phyloP scores from a whole-genome alignment of 2,329 filamentous ascomycete species.

The Xylariaceae sp. region DNA sequence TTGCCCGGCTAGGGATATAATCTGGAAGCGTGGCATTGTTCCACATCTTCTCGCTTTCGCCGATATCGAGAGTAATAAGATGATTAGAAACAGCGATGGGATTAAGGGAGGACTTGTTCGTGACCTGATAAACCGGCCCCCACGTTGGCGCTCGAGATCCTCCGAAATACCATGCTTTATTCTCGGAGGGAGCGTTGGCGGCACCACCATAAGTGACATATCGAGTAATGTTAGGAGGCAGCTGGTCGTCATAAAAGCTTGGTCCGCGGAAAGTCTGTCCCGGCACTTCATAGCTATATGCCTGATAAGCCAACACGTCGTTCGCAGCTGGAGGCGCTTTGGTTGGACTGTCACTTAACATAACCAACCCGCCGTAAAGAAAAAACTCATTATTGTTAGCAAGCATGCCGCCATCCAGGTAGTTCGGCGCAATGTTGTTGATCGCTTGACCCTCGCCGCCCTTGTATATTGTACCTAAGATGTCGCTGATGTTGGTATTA shows the following conservation, averaged over 20 bases:
- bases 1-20: conserved; percentile 52
- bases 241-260: conserved; percentile 40
- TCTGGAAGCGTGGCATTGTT: conserved; percentile 51
- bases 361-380: conserved; percentile 57
- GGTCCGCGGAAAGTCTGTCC: conserved; percentile 39
- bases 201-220: conserved; percentile 63
- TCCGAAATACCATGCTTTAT: conserved; percentile 67
- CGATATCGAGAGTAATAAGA: conserved; percentile 60
- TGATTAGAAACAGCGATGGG: conserved; percentile 49
- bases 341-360: conserved; percentile 26
- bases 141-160: conserved; percentile 51
- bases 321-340: conserved; percentile 40
- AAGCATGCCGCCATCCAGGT: conserved; percentile 60
- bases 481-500: conserved; percentile 47
- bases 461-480: conserved; percentile 49
- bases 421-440: conserved; percentile 53
- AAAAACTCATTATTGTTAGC: conserved; percentile 60
- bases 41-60: conserved; percentile 51
- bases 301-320: conserved; percentile 48
- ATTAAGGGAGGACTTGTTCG: conserved; percentile 34
- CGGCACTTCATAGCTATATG: conserved; percentile 47
- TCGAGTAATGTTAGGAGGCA: conserved; percentile 49
- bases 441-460: conserved; percentile 40
- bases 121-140: conserved; percentile 45
- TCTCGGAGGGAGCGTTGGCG: conserved; percentile 63